These are phyloP conservation scores for Pyrenochaeta sp. DNA, from an alignment of 2,329 filamentous ascomycete species.

Conservation along the genomic window DNA sequence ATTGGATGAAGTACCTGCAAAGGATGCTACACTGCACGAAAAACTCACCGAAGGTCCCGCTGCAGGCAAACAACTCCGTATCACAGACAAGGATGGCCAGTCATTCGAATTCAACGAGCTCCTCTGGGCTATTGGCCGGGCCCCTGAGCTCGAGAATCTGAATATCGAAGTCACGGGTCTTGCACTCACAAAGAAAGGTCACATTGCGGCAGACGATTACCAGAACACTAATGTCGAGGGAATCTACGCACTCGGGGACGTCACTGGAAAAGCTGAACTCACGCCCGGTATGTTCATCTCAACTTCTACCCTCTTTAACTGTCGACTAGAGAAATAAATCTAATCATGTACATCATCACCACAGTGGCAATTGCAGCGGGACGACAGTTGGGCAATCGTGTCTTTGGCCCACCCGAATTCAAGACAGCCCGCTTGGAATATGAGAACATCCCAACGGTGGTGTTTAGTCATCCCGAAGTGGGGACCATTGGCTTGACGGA, in stretches of 20 bases:
- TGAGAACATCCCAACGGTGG: conserved; percentile 77
- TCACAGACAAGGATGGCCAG: conserved; percentile 61
- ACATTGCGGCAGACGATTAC: conserved; percentile 75
- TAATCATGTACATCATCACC: conserved; percentile 40
- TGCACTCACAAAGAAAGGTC: conserved; percentile 66
- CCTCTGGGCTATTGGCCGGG: conserved; percentile 81
- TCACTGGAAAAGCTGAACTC: conserved; percentile 55
- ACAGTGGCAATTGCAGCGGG: conserved; percentile 78
- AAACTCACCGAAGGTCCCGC: conserved; percentile 5
- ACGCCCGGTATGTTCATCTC: conserved; percentile 11
- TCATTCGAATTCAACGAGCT: conserved; percentile 60
- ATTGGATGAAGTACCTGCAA: conserved; percentile 3
- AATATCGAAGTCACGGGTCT: conserved; percentile 72
- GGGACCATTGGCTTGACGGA: conserved; percentile 79
- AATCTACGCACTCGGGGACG: conserved; percentile 81
- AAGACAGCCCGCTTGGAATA: conserved; percentile 68
- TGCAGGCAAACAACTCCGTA: conserved; percentile 9
- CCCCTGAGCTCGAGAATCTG: conserved; percentile 71
- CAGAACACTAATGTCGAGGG: conserved; percentile 77
- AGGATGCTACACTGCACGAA: conserved; percentile 58
- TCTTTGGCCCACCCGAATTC: conserved; percentile 64
- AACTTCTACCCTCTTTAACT: no score
- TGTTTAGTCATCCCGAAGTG: conserved; percentile 81
- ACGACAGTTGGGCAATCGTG: conserved; percentile 73
- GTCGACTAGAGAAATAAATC: no score